phyloP scores from a whole-genome alignment of 345 rosid species.

The Streptanthus diversifolius region DNA sequence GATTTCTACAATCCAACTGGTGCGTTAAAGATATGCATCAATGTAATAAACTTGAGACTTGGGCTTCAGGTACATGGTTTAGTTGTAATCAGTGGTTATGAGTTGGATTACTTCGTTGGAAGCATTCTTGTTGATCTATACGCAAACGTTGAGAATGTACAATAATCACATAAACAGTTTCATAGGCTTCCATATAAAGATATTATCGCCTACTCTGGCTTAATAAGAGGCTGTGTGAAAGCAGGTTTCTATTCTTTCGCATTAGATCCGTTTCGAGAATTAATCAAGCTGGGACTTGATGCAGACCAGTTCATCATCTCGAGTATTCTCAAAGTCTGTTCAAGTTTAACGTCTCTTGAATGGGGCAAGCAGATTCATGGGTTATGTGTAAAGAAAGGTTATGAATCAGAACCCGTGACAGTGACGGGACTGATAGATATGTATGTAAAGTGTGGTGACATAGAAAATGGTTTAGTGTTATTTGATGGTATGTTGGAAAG shows the following conservation, averaged over 20 bases:
- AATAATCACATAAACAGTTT: constrained; percentile 42
- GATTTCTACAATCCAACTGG: constrained; percentile 65
- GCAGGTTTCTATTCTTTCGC: constrained; percentile 41
- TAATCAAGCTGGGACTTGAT: constrained; percentile 39
- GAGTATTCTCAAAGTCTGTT: constrained; percentile 53
- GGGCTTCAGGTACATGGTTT: constrained; percentile 67
- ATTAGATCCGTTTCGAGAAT: constrained; percentile 46
- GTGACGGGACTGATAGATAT: constrained; percentile 50
- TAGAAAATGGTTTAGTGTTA: constrained; percentile 46
- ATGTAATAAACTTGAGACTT: constrained; percentile 43
- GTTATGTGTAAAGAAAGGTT: constrained; percentile 53
- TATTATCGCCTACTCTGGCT: constrained; percentile 57
- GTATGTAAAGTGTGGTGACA: constrained; percentile 73
- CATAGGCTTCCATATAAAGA: constrained; percentile 54
- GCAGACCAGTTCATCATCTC: constrained; percentile 56
- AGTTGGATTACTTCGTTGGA: constrained; percentile 54
- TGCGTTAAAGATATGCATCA: constrained; percentile 57
- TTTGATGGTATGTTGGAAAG: constrained; percentile 41
- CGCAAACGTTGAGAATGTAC: constrained; percentile 45
- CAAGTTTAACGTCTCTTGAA: constrained; percentile 52
- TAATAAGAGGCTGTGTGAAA: constrained; percentile 54
- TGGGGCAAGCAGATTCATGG: constrained; percentile 61
- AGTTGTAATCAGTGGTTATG: constrained; percentile 49
- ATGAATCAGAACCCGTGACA: constrained; percentile 46
- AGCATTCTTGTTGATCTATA: constrained; percentile 60